Percentiles rank a stretch among this genome's conserved stretches.
Evolutionary conservation across 805 yeast species (phyloP).

Genomic region (Kuraishia ogatae): DNA sequence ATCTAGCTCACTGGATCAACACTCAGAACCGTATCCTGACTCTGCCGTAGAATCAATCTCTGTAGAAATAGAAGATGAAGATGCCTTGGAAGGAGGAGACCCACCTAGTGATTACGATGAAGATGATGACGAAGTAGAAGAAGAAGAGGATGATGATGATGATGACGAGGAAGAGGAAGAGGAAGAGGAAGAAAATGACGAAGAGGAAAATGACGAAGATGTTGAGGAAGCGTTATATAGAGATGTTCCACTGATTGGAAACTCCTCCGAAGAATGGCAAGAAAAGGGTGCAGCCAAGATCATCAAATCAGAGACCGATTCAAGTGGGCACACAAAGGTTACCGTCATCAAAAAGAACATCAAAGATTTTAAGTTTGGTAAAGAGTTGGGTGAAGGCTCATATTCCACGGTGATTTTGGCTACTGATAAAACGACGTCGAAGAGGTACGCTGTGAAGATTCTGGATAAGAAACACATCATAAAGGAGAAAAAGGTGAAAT

Average conservation of each 20-base stretch:
- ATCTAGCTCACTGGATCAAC: not conserved
- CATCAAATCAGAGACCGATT: slow-evolving; percentile 32
- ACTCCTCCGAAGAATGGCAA: slow-evolving; percentile 33
- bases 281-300: slow-evolving; percentile 53
- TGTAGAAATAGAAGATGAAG: not conserved
- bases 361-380: slow-evolving; percentile 81
- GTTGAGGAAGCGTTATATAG: slow-evolving; percentile 1
- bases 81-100: not conserved
- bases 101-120: not conserved
- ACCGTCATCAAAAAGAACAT: slow-evolving; percentile 47
- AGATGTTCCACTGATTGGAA: slow-evolving; percentile 4
- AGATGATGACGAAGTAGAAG: slow-evolving; percentile 5
- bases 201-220: not conserved
- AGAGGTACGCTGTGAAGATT: slow-evolving; percentile 67
- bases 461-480: slow-evolving; percentile 72
- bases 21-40: not conserved
- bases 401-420: slow-evolving; percentile 92
- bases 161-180: slow-evolving; percentile 1
- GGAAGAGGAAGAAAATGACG: slow-evolving; percentile 6
- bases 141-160: not conserved
- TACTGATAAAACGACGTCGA: slow-evolving; percentile 55
- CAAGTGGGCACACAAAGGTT: slow-evolving; percentile 41
- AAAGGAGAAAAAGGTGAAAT: slow-evolving; percentile 75
- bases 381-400: slow-evolving; percentile 90
- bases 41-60: not conserved